Evolutionary conservation across 108 stramenopile genomes (phyloP).

Genomic region (Cyclotella kingstonii): DNA sequence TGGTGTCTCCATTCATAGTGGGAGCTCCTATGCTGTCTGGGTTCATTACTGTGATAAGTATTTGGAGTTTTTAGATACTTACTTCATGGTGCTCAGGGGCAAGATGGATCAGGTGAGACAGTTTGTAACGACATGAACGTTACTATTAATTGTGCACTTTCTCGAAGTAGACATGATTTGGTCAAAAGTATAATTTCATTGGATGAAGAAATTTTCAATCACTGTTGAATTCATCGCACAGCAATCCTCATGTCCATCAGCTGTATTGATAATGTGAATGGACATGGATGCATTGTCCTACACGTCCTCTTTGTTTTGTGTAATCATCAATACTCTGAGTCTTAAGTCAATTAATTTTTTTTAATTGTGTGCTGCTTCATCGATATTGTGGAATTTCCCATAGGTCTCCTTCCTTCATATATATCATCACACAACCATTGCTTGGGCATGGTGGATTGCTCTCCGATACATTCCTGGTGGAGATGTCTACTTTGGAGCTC

Average conservation of each 20-base stretch:
- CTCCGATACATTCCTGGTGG: conserved; percentile 81
- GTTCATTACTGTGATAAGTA: conserved; percentile 98
- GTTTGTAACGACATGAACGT: not conserved
- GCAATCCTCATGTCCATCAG: too few relatives aligned
- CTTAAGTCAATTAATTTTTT: not conserved
- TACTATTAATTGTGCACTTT: not conserved
- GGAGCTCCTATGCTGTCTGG: conserved; percentile 87
- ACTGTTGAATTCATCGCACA: too few relatives aligned
- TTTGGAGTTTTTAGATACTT: conserved; percentile 96
- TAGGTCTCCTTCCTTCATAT: conserved; percentile 98
- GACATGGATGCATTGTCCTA: too few relatives aligned
- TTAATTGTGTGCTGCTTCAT: not conserved
- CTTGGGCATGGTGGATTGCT: conserved; percentile 94
- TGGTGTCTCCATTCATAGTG: conserved; percentile 54
- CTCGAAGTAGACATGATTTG: too few relatives aligned
- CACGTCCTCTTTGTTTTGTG: too few relatives aligned
- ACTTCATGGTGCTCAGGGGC: conserved; percentile 94
- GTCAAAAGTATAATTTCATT: too few relatives aligned
- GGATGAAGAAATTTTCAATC: too few relatives aligned
- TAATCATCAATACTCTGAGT: too few relatives aligned
- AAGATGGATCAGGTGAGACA: conserved; percentile 88
- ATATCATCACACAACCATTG: conserved; percentile 97
- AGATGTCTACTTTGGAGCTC: conserved; percentile 96
- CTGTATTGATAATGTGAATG: too few relatives aligned
- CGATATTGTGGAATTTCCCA: not conserved